These are phyloP conservation scores for Aeminium ludgeri DNA, from an alignment of 495 filamentous ascomycete genomes.

Conservation along the genomic window DNA sequence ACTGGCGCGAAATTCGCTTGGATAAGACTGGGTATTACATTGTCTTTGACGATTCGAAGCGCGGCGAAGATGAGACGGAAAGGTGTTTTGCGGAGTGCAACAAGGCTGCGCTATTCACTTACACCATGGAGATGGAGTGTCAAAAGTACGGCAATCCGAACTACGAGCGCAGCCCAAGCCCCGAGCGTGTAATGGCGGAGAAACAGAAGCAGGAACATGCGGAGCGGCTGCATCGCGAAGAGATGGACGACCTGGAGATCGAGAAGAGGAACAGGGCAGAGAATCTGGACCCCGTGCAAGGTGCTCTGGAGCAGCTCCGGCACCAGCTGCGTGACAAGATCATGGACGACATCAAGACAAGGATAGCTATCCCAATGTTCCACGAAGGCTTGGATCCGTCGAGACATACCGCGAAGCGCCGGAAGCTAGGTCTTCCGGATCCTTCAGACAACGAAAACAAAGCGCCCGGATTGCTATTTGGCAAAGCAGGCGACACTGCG, in stretches of 20 bases:
- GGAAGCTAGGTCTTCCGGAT: slow-evolving; percentile 59
- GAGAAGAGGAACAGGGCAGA: slow-evolving; percentile 70
- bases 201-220: slow-evolving; percentile 37
- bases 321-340: slow-evolving; percentile 73
- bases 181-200: slow-evolving; percentile 35
- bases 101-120: slow-evolving; percentile 69
- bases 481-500: slow-evolving; percentile 36
- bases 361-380: slow-evolving; percentile 64
- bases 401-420: slow-evolving; percentile 56
- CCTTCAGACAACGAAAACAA: slow-evolving; percentile 38
- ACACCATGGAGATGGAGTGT: slow-evolving; percentile 81
- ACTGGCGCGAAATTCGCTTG: slow-evolving; percentile 58
- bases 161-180: slow-evolving; percentile 46
- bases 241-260: slow-evolving; percentile 62
- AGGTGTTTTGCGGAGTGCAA: slow-evolving; percentile 58
- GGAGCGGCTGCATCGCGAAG: slow-evolving; percentile 45
- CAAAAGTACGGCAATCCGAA: slow-evolving; percentile 51
- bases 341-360: slow-evolving; percentile 66
- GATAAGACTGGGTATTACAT: slow-evolving; percentile 85
- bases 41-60: slow-evolving; percentile 57
- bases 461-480: slow-evolving; percentile 32
- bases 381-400: slow-evolving; percentile 72
- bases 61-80: slow-evolving; percentile 62
- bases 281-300: slow-evolving; percentile 71
- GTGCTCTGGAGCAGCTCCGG: slow-evolving; percentile 57